Base-by-base conservation (phyloP, 306 rosid genomes). In the Vicia villosa region DNA sequence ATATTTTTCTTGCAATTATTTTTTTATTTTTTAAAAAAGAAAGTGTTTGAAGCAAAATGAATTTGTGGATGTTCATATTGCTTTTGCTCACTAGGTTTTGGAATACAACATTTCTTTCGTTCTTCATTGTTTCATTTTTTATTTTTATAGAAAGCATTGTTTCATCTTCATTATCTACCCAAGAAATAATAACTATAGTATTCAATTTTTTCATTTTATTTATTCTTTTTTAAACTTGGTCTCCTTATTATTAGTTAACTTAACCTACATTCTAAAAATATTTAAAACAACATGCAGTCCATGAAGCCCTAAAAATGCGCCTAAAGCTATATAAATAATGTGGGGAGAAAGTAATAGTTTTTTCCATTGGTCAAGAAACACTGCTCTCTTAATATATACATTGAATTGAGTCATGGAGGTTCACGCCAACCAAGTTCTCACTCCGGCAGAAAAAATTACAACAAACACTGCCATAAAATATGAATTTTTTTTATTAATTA, bases 31-130 rank as follows among this genome's bases (percentile, higher is more conserved):
- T 54, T 15, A 49, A 69, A 55, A 69, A 74, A 32, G 14, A 59
- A 59, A 15, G 49, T 49, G 62, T 75, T 68, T 5, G 74, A 34
- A 72, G 77, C 63, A 54, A 80, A 76, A 64, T 61, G 85, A 74
- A 81, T 69, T 76, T 21, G 34, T 52, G 80, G 79, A 75, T 88
- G 96, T 93, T 73, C 86, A 83, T 85, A 81, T 70, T 60, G 37
- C 15, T 80, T 82, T 38, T 62, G 11, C 12, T 62, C 20, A 10
- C 13, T 63, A 21, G 68, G 37, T 3, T 63, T 20, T 38, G 22
- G 68, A 61, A 61, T 43, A 19, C 7, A 62, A 19, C 79, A 80
- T 84, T 73, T 75, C 82, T 76, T 61, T 63, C 66, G 56, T 63
- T 63, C 20, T 55, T 78, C 64, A 40, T 78, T 22, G 56, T 79